Base-by-base conservation (phyloP, 73 alveolate species). In the Blepharisma stoltei region DNA sequence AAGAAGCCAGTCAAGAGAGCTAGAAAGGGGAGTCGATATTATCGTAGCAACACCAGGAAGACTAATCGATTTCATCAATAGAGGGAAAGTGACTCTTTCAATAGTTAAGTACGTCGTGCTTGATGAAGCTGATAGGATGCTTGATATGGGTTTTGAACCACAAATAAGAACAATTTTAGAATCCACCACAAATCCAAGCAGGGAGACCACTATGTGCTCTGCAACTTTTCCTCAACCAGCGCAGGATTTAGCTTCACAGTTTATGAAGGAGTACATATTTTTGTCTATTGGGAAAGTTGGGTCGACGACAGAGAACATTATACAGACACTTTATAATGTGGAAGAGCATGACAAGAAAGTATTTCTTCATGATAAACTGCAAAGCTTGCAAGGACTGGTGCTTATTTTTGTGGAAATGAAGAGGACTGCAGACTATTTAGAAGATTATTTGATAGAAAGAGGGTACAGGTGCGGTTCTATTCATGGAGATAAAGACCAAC, bases 101-200 rank as follows among this genome's bases (percentile, higher is more conserved):
- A 76, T 82, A 84, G 95, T 89, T 11, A 83, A 80, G 43, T 88
- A 85, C 60, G 81, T 87, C 32, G 87, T 93, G 8, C 76, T 93
- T 43, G 98, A 93, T 91, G 98, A 93, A 82, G 98, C 96, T 20
- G 98, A 93, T 89, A 85, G 92, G 80, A 93, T 93, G 98, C 82
- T 93, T 11, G 98, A 93, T 76, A 93, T 91, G 96, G 96, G 96
- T 45, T 93, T 93, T 71, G 93, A 91, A 70, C 92, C 93, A 6
- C 93, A 91, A 60, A 83, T 93, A 41, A 83, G 86, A 68, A 86
- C 93, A 54, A 93, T 93, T 11, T 71, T 88, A 7, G 84, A 87
- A 54, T 68, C 60, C 69, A 80, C 67, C 68, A 75, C 67, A 82
- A 86, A 77, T 32, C 68, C 38, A 77, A 85, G 27, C 8, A 70